Evolutionary conservation across 345 rosid species (phyloP), one percentile per base, ranked within the genome.

Genomic region (Corchorus olitorius): DNA sequence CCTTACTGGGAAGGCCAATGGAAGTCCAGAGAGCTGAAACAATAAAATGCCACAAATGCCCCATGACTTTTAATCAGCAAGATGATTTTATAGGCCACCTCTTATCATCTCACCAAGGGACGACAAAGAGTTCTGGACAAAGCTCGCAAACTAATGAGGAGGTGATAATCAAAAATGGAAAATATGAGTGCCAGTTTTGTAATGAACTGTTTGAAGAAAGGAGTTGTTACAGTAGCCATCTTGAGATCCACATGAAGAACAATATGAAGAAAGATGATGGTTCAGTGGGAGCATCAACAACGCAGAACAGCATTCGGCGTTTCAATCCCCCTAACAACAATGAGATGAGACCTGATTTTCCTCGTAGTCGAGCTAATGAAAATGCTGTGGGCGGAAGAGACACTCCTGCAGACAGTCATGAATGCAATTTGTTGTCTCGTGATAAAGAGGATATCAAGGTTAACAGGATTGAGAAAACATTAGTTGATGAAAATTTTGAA

Each of bases 101-200:
- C 56, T 68, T 83, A 37, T 76, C 85, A 52, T 84, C 79, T 55
- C 91, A 88, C 77, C 84, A 78, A 39, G 62, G 75, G 65, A 12
- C 74, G 12, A 58, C 77, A 56, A 86, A 81, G 74, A 75, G 70
- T 77, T 52, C 68, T 69, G 81, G 66, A 74, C 61, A 58, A 66
- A 83, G 53, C 70, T 19, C 75, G 19, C 54, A 76, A 19, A 46
- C 56, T 59, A 64, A 77, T 2, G 48, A 52, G 68, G 80, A 80
- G 56, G 83, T 69, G 65, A 81, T 80, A 50, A 75, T 78, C 2
- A 86, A 77, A 78, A 81, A 86, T 76, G 84, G 85, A 68, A 88
- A 83, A 69, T 88, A 84, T 46, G 81, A 88, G 67, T 88, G 91
- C 73, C 91, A 88, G 78, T 64, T 83, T 62, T 86, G 88, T 79